A percentile compares a stretch with the other conserved stretches of the same genome.
These are phyloP conservation scores for Penicillium janthinellum DNA, from an alignment of 2,329 filamentous ascomycete species.

Conservation along the genomic window DNA sequence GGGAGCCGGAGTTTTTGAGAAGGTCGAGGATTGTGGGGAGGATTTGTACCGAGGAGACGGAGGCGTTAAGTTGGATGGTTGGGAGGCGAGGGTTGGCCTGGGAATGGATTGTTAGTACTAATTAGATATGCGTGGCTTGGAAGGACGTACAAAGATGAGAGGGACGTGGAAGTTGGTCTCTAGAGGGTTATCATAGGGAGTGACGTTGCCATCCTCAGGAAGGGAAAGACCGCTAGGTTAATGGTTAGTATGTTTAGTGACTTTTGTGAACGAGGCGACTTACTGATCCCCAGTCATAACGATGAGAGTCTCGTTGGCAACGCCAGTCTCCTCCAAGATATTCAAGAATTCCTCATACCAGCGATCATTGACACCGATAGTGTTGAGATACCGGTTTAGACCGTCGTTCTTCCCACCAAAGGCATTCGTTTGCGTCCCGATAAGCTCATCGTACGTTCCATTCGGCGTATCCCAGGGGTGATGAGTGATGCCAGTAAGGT, in stretches of 20 bases:
- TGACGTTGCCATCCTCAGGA: conserved; percentile 30
- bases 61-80: conserved; percentile 22
- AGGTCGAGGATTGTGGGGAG: conserved; percentile 53
- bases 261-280: not conserved
- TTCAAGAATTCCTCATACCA: conserved; percentile 33
- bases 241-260: not conserved
- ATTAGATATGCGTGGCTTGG: not conserved
- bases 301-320: conserved; percentile 34
- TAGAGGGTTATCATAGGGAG: conserved; percentile 32
- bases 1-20: conserved; percentile 45
- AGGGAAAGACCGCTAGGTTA: conserved; percentile 26
- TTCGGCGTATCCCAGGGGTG: conserved; percentile 30
- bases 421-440: conserved; percentile 13
- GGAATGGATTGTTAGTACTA: not conserved
- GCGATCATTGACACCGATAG: conserved; percentile 28
- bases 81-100: conserved; percentile 30
- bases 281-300: conserved; percentile 35
- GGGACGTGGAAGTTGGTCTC: conserved; percentile 31
- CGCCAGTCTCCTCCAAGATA: conserved; percentile 29
- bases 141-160: conserved; percentile 21
- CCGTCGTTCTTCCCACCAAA: conserved; percentile 20
- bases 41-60: conserved; percentile 37
- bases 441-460: conserved; percentile 24
- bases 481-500: conserved; percentile 33
- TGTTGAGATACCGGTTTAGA: conserved; percentile 34